These are phyloP conservation scores for Passiflora organensis DNA, from an alignment of 345 rosid species.

Conservation along the genomic window DNA sequence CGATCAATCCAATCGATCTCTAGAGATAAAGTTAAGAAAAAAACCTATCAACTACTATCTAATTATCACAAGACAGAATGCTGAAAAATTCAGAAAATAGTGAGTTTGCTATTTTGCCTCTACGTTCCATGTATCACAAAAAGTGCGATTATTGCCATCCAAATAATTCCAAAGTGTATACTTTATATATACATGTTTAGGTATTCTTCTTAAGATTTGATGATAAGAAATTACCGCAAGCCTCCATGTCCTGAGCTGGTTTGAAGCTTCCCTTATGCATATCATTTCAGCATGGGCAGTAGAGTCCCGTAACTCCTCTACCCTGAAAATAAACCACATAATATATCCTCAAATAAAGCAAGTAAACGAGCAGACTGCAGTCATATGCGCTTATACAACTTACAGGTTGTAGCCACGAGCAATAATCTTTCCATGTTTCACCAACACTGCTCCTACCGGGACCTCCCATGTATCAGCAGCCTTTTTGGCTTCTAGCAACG, in stretches of 20 bases:
- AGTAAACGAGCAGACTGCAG: conserved; percentile 8
- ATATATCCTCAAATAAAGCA: conserved; percentile 6
- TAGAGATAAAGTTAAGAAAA: no score
- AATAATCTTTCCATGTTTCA: conserved; percentile 77
- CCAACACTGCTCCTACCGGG: conserved; percentile 94
- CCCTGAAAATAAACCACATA: no score
- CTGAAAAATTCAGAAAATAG: no score
- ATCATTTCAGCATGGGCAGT: conserved; percentile 98
- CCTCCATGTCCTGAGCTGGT: conserved; percentile 70
- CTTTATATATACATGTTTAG: no score
- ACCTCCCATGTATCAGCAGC: conserved; percentile 98
- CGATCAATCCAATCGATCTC: no score
- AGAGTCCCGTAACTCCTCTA: conserved; percentile 89
- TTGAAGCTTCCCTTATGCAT: conserved; percentile 89
- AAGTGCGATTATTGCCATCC: no score
- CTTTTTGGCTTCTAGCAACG: conserved; percentile 80
- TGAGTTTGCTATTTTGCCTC: no score
- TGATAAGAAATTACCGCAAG: conserved; percentile 49
- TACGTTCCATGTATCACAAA: no score
- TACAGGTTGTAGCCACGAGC: conserved; percentile 94
- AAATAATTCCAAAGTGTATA: no score
- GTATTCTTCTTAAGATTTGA: no score
- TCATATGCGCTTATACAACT: conserved; percentile 27
- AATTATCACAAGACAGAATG: no score
- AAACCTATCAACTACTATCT: no score